Evolutionary conservation across 2,329 filamentous ascomycete genomes (phyloP), one percentile per base, ranked within the genome.

Genomic region (Monosporascus sp.): DNA sequence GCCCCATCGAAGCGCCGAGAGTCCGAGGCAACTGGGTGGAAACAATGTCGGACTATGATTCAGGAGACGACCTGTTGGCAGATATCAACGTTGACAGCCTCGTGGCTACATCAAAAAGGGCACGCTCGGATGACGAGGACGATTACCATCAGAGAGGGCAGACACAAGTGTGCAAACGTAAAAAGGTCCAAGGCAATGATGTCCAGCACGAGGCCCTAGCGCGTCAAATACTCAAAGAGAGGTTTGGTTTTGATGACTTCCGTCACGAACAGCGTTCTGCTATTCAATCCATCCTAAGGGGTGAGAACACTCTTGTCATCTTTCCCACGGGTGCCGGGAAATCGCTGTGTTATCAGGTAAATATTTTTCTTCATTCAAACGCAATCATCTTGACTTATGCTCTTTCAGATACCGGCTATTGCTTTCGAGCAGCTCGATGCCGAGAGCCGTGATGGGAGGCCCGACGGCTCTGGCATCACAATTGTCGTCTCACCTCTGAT

Each of bases 401-500:
- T 1, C 6, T 9, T 25, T 0, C 48, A 77, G 73, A 75, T 78
- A 27, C 74, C 75, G 0, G 74, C 69, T 5, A 66, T 80, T 44
- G 74, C 75, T 0, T 78, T 80, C 37, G 68, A 72, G 39, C 65
- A 73, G 48, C 58, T 76, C 11, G 77, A 80, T 36, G 54, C 60
- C 1, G 51, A 59, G 17, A 64, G 56, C 5, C 65, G 63, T 1
- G 56, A 57, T 2, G 58, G 66, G 42, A 59, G 59, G 0, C 49
- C 62, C 1, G 64, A 63, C 2, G 69, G 72, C 18, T 64, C 69
- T 11, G 82, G 79, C 6, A 74, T 82, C 55, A 82, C 78, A 1
- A 71, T 83, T 6, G 77, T 83, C 3, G 77, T 82, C 2, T 83
- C 78, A 0, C 79, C 79, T 0, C 65, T 83, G 3, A 79, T 83